Evolutionary conservation across 805 yeast genomes (phyloP).

Genomic region (Metschnikowia amazonensis): DNA sequence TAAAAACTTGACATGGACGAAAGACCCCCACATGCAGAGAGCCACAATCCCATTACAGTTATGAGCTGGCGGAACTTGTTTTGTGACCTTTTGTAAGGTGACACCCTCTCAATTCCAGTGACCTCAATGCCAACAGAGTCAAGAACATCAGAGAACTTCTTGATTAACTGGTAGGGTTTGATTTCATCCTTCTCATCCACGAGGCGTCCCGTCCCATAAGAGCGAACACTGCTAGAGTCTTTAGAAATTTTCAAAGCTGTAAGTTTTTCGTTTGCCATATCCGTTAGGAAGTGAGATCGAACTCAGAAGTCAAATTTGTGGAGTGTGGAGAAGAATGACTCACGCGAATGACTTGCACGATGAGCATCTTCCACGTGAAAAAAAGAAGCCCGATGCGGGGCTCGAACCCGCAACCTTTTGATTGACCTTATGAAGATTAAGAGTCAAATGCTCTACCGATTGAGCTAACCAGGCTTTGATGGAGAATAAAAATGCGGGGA

Average conservation of each 20-base stretch:
- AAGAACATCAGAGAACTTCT: constrained; percentile 24
- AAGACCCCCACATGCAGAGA: constrained; percentile 83
- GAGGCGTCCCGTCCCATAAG: constrained; percentile 6
- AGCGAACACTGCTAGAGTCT: constrained; percentile 4
- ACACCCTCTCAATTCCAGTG: constrained; percentile 74
- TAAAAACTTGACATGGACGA: constrained; percentile 84
- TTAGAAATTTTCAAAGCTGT: background rate
- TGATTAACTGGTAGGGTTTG: constrained; percentile 13
- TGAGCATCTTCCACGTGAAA: background rate
- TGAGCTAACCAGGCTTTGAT: constrained; percentile 22
- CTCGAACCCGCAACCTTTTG: constrained; percentile 26
- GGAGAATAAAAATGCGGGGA: too few relatives aligned
- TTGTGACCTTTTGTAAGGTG: constrained; percentile 60
- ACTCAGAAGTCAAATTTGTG: too few relatives aligned
- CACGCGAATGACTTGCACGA: background rate
- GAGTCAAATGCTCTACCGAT: constrained; percentile 26
- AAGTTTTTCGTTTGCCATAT: constrained; percentile 2
- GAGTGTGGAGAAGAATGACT: background rate
- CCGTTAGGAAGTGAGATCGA: background rate
- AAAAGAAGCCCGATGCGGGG: constrained; percentile 23
- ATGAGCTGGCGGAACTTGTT: constrained; percentile 27
- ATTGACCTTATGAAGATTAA: constrained; percentile 20
- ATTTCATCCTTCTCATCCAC: constrained; percentile 14
- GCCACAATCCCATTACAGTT: constrained; percentile 72
- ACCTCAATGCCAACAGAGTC: constrained; percentile 63